Conservation (phyloP, 495 filamentous ascomycete genomes). For the Neurospora pannonica region DNA sequence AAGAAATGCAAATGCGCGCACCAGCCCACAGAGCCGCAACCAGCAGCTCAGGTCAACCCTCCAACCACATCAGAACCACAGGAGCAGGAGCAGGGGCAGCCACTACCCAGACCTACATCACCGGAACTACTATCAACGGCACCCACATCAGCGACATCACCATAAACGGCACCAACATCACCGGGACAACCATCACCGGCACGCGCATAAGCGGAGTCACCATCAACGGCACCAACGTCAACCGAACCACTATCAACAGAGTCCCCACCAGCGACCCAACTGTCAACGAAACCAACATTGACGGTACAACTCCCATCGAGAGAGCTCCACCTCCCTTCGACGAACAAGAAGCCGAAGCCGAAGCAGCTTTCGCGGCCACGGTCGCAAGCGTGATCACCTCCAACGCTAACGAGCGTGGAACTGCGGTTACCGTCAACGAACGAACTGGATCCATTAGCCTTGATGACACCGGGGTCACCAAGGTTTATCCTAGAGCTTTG, state of each 20-base stretch:
- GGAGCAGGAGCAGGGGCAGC: not conserved
- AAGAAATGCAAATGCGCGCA: not conserved
- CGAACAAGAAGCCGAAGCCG: not conserved
- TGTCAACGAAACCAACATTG: not conserved
- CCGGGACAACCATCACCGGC: not conserved
- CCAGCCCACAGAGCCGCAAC: not conserved
- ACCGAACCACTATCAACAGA: not conserved
- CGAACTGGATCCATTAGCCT: not conserved
- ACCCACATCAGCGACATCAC: not conserved
- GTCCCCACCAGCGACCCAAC: not conserved
- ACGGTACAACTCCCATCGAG: not conserved
- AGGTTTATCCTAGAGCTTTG: not conserved
- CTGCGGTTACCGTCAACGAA: not conserved
- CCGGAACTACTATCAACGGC: not conserved
- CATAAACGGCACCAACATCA: not conserved
- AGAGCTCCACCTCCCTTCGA: not conserved
- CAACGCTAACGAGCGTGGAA: not conserved
- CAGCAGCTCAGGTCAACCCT: not conserved
- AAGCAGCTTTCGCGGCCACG: not conserved
- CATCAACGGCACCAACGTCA: not conserved
- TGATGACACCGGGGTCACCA: not conserved
- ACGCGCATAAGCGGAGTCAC: not conserved
- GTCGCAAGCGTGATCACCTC: not conserved
- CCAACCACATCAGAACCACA: not conserved
- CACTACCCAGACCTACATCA: not conserved